Percentiles rank a stretch among this genome's conserved stretches.
Evolutionary conservation across 768 basidiomycete species (phyloP).

Genomic region (Boletus huronensis): DNA sequence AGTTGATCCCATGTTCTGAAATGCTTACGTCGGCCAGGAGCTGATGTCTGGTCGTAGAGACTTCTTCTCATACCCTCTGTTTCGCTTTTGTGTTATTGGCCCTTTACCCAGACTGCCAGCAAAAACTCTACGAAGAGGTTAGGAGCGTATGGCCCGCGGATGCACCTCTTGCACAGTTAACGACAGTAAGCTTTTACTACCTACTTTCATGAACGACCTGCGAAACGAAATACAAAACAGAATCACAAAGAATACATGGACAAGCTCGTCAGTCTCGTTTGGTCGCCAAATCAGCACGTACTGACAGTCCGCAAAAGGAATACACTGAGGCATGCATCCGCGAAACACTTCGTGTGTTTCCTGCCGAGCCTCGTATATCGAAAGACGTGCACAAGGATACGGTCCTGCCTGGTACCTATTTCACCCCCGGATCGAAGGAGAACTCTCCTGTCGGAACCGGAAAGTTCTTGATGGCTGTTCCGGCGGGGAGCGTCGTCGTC

Average conservation of each 20-base stretch:
- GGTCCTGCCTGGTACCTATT: constrained; percentile 33
- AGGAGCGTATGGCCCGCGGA: constrained; percentile 39
- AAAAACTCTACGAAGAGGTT: constrained; percentile 43
- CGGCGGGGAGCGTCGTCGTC: constrained; percentile 37
- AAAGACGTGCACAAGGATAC: constrained; percentile 37
- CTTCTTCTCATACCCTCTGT: constrained; percentile 42
- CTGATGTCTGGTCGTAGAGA: constrained; percentile 36
- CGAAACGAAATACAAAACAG: constrained; percentile 19
- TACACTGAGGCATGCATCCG: constrained; percentile 43
- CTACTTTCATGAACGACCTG: neutral
- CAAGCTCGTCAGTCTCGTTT: constrained; percentile 30
- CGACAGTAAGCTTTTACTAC: constrained; percentile 26
- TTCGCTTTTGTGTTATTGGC: constrained; percentile 46
- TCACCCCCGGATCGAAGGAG: constrained; percentile 26
- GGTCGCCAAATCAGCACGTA: neutral
- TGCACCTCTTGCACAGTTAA: constrained; percentile 20
- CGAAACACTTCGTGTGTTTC: constrained; percentile 45
- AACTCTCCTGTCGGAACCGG: constrained; percentile 20
- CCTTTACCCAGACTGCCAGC: constrained; percentile 47
- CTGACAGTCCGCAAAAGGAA: constrained; percentile 33
- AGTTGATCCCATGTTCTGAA: neutral
- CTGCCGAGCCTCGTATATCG: constrained; percentile 35
- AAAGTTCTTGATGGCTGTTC: constrained; percentile 35
- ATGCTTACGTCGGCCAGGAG: neutral
- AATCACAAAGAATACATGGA: constrained; percentile 39